Conservation (phyloP, 2,329 filamentous ascomycete genomes). For the Colletotrichum endophyticum region DNA sequence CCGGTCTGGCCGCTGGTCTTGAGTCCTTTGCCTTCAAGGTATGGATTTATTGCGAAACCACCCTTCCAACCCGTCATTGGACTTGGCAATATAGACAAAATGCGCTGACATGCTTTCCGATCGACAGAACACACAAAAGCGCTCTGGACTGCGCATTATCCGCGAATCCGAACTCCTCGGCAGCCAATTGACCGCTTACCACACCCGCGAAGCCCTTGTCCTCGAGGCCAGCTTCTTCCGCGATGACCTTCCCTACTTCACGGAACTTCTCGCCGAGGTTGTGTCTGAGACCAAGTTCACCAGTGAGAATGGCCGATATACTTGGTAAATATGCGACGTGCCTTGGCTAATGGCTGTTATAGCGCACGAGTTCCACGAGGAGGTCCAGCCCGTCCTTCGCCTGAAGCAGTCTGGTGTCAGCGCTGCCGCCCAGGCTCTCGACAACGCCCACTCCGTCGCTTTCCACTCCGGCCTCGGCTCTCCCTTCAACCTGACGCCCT, state of each 20-base stretch:
- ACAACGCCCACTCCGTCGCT: slow-evolving; percentile 84
- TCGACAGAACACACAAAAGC: slow-evolving; percentile 79
- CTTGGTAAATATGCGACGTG: not conserved
- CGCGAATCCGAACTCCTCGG: slow-evolving; percentile 96
- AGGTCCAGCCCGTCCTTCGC: slow-evolving; percentile 79
- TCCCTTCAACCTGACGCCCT: slow-evolving; percentile 74
- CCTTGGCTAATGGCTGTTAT: slow-evolving; percentile 20
- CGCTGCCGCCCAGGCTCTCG: slow-evolving; percentile 74
- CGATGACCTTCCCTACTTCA: slow-evolving; percentile 95
- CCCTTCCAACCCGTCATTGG: not conserved
- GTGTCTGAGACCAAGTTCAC: slow-evolving; percentile 87
- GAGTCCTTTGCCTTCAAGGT: slow-evolving; percentile 99
- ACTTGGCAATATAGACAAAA: not conserved
- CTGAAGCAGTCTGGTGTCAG: slow-evolving; percentile 74
- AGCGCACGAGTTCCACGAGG: slow-evolving; percentile 93
- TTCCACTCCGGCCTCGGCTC: slow-evolving; percentile 93
- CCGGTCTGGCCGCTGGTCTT: slow-evolving; percentile 87
- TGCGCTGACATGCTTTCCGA: slow-evolving; percentile 5
- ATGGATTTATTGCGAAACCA: slow-evolving; percentile 27
- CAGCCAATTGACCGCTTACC: slow-evolving; percentile 84
- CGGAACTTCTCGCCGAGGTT: slow-evolving; percentile 93
- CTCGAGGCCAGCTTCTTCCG: slow-evolving; percentile 94
- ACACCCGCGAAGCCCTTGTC: slow-evolving; percentile 92
- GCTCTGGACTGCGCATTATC: slow-evolving; percentile 89
- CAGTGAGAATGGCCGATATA: slow-evolving; percentile 53